Conservation (phyloP, 495 filamentous ascomycete genomes). For the Neurospora pannonica region DNA sequence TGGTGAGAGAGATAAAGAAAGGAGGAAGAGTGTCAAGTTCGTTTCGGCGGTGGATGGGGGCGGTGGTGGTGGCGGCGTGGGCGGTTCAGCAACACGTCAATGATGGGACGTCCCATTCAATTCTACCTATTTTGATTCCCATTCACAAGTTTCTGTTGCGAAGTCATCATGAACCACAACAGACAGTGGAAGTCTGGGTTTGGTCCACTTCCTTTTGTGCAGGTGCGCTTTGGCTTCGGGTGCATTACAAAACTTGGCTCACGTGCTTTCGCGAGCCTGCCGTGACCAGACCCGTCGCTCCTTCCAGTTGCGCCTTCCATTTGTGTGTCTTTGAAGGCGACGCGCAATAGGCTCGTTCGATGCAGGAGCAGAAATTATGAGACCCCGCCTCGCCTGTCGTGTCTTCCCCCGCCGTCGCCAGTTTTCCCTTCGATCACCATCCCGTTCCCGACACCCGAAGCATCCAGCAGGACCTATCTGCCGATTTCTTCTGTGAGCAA, state of each 20-base stretch:
- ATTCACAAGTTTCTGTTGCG: neutral
- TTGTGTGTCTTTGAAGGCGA: neutral
- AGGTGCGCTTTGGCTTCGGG: neutral
- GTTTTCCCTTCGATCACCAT: neutral
- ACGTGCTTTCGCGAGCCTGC: neutral
- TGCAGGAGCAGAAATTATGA: neutral
- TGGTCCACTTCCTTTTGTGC: neutral
- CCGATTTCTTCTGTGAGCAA: neutral
- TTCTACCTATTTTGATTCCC: neutral
- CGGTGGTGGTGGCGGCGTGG: neutral
- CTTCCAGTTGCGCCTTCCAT: neutral
- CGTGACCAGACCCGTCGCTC: neutral
- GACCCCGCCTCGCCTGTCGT: neutral
- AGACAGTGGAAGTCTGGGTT: neutral
- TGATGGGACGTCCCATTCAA: neutral
- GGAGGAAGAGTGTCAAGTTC: conserved; percentile 49
- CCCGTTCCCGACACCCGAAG: neutral
- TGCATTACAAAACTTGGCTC: neutral
- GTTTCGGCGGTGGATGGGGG: conserved; percentile 16
- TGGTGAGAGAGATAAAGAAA: conserved; percentile 28
- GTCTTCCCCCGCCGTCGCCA: neutral
- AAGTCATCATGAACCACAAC: neutral
- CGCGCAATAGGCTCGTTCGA: neutral
- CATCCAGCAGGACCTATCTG: neutral
- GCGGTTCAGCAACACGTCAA: neutral